Evolutionary conservation across 352 stramenopile species (phyloP).

Genomic region (Paralagenidium karlingii): DNA sequence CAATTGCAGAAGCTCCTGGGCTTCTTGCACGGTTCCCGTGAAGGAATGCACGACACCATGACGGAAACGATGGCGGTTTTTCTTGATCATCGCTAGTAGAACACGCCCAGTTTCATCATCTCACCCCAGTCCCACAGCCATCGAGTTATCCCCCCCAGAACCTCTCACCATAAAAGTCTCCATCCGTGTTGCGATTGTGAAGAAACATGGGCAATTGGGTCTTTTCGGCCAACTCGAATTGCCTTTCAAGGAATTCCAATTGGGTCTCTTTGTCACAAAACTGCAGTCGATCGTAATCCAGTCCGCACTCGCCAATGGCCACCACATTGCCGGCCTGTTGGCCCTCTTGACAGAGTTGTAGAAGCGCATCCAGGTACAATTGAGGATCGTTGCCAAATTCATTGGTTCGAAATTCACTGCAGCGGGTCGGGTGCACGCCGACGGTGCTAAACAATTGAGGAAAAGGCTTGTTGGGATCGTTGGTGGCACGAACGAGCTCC

Average conservation of each 20-base stretch:
- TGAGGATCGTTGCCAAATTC: constrained; percentile 31
- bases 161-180: constrained; percentile 82
- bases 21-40: constrained; percentile 88
- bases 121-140: not conserved
- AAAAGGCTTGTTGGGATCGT: constrained; percentile 5
- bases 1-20: constrained; percentile 84
- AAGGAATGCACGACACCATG: constrained; percentile 95
- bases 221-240: constrained; percentile 83
- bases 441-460: constrained; percentile 47
- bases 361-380: constrained; percentile 42
- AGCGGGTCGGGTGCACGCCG: constrained; percentile 89
- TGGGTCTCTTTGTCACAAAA: constrained; percentile 90
- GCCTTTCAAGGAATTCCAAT: constrained; percentile 86
- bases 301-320: constrained; percentile 92
- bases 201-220: constrained; percentile 91
- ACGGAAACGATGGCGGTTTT: constrained; percentile 50
- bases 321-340: constrained; percentile 59
- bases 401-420: constrained; percentile 74
- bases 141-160: too few species aligned
- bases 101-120: not conserved
- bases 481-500: constrained; percentile 7
- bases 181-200: constrained; percentile 91
- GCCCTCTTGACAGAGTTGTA: constrained; percentile 42
- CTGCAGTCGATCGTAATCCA: constrained; percentile 95
- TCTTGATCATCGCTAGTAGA: constrained; percentile 47